Percentiles rank a stretch among this genome's conserved stretches.
phyloP scores from a whole-genome alignment of 495 filamentous ascomycete species.

The Entonaema liquescens region DNA sequence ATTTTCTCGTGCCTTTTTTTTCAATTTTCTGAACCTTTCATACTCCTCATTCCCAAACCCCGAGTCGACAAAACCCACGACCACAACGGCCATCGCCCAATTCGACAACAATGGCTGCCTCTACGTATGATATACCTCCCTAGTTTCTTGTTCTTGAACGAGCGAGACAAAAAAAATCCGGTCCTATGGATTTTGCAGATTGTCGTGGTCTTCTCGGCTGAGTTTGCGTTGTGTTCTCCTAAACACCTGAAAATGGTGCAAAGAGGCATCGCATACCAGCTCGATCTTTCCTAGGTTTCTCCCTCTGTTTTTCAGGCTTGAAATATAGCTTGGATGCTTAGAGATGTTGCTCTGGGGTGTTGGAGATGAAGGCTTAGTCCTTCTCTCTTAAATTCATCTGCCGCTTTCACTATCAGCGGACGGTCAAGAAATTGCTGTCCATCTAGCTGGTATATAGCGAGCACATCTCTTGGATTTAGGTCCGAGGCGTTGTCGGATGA shows the following conservation, averaged over 20 bases:
- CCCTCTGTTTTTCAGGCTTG: conserved; percentile 62
- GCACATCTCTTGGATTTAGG: conserved; percentile 65
- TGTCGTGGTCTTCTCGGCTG: conserved; percentile 82
- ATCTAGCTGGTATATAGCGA: conserved; percentile 45
- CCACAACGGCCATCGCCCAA: conserved; percentile 44
- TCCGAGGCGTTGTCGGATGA: conserved; percentile 88
- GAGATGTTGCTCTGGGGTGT: conserved; percentile 72
- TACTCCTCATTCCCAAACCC: conserved; percentile 21
- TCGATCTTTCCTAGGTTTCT: conserved; percentile 76
- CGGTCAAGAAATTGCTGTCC: conserved; percentile 20
- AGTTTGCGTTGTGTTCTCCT: conserved; percentile 57
- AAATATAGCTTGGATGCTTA: conserved; percentile 55
- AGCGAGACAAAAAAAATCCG: conserved; percentile 65
- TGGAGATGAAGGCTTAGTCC: conserved; percentile 74
- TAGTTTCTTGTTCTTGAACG: conserved; percentile 51
- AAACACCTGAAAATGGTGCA: conserved; percentile 40
- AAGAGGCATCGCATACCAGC: conserved; percentile 67
- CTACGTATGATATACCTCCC: conserved; percentile 69
- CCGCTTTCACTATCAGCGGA: conserved; percentile 56
- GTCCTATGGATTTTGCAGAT: conserved; percentile 63
- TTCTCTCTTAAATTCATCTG: conserved; percentile 87
- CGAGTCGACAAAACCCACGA: conserved; percentile 45
- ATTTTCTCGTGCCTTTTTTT: conserved; percentile 18
- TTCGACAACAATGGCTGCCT: conserved; percentile 64
- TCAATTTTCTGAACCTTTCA: conserved; percentile 14